Percentiles rank a stretch among this genome's conserved stretches.
Evolutionary conservation across 331 rosid species (phyloP).

Genomic region (Saraca asoca): DNA sequence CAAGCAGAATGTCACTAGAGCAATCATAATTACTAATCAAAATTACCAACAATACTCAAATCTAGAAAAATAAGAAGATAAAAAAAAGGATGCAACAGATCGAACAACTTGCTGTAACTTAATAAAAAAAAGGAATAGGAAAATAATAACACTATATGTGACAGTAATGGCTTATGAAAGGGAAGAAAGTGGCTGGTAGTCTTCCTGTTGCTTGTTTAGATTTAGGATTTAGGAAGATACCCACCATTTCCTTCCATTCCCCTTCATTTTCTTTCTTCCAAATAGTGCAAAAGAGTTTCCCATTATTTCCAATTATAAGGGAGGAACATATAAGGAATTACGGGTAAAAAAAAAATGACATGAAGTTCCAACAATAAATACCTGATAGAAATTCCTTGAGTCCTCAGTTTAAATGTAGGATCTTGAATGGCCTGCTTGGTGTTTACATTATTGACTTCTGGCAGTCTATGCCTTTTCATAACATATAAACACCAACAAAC

Average conservation of each 20-base stretch:
- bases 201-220: no score
- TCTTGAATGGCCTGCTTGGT: conserved; percentile 47
- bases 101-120: no score
- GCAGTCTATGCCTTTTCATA: conserved; percentile 36
- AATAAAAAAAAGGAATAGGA: no score
- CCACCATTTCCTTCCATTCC: no score
- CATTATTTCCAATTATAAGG: conserved; percentile 11
- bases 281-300: background rate
- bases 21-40: conserved; percentile 1
- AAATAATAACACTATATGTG: no score
- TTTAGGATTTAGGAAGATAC: no score
- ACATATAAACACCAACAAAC: conserved; percentile 3
- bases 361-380: conserved; percentile 35
- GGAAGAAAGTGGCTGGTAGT: no score
- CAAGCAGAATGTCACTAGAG: conserved; percentile 28
- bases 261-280: no score
- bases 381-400: conserved; percentile 46
- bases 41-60: conserved; percentile 7
- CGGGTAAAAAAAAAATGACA: background rate
- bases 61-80: conserved; percentile 13
- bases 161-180: no score
- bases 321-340: background rate
- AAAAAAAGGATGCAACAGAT: conserved; percentile 23
- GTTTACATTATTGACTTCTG: conserved; percentile 67
- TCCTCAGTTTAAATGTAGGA: conserved; percentile 40